These are phyloP conservation scores for Bocquillonia castaneifolia DNA, from an alignment of 441 rosid genomes.

Conservation along the genomic window DNA sequence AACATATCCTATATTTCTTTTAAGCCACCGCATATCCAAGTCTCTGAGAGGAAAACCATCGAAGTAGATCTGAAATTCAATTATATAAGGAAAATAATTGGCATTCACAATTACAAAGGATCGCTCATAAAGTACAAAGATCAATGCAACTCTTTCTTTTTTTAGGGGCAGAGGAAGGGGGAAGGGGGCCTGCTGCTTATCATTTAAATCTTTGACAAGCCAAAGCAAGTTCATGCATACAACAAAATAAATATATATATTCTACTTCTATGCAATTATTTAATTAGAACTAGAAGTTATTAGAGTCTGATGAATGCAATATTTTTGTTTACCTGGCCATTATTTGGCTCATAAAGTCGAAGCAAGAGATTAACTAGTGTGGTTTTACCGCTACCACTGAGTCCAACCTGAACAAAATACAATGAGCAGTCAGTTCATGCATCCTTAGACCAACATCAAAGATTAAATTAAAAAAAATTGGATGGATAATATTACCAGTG, in stretches of 20 bases:
- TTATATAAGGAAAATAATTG: neutral
- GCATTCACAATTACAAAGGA: no score
- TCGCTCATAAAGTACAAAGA: no score
- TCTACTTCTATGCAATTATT: neutral
- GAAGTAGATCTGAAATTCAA: conserved; percentile 52
- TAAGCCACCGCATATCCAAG: conserved; percentile 76
- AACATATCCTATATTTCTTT: conserved; percentile 77
- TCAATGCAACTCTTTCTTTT: no score
- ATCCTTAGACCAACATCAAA: neutral
- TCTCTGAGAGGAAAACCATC: conserved; percentile 70
- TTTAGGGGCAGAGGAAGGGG: no score
- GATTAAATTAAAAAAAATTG: conserved; percentile 17
- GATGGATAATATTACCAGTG: conserved; percentile 47
- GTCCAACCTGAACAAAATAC: conserved; percentile 65
- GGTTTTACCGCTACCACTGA: conserved; percentile 97
- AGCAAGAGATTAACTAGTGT: conserved; percentile 83
- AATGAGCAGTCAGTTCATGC: conserved; percentile 3
- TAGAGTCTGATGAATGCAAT: neutral
- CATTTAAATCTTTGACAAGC: no score
- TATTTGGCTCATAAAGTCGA: conserved; percentile 73
- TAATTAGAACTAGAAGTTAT: neutral
- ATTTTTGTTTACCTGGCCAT: conserved; percentile 59
- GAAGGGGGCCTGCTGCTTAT: no score
- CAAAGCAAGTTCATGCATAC: neutral
- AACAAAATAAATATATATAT: no score